phyloP scores from a whole-genome alignment of 192 early-diverging fungal species.

The Phycomyces nitens region DNA sequence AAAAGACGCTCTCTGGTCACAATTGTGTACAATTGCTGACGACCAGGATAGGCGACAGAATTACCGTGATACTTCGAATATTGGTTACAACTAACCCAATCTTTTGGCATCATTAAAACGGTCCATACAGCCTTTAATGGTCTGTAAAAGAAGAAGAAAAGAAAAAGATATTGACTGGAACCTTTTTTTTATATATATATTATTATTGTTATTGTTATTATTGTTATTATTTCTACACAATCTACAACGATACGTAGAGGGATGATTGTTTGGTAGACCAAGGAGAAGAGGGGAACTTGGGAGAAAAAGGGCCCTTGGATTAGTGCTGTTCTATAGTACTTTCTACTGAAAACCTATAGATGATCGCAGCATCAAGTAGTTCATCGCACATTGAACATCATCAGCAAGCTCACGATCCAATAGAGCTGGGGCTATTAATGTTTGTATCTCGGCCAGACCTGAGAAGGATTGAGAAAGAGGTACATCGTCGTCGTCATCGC shows the following conservation, averaged over 20 bases:
- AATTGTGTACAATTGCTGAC: conserved; percentile 38
- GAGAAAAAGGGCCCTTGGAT: too few species aligned
- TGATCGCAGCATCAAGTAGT: neutral
- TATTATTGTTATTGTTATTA: neutral
- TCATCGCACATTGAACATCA: neutral
- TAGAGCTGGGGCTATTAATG: neutral
- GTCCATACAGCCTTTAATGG: too few species aligned
- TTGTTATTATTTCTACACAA: conserved; percentile 16
- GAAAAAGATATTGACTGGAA: too few species aligned
- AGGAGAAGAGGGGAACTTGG: neutral
- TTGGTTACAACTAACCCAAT: neutral
- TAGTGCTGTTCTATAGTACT: neutral
- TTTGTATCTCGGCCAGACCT: neutral
- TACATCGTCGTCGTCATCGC: conserved; percentile 15
- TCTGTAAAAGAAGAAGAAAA: too few species aligned
- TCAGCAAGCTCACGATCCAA: neutral
- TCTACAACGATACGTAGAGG: too few species aligned
- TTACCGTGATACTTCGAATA: conserved; percentile 2
- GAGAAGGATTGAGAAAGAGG: conserved; percentile 12
- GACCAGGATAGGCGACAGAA: conserved; percentile 29
- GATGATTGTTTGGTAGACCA: neutral
- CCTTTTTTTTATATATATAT: neutral
- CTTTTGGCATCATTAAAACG: neutral
- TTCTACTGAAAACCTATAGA: neutral
- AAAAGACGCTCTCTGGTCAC: conserved; percentile 47